Base-by-base conservation (phyloP, 768 basidiomycete genomes). In the Cyathus striatus region DNA sequence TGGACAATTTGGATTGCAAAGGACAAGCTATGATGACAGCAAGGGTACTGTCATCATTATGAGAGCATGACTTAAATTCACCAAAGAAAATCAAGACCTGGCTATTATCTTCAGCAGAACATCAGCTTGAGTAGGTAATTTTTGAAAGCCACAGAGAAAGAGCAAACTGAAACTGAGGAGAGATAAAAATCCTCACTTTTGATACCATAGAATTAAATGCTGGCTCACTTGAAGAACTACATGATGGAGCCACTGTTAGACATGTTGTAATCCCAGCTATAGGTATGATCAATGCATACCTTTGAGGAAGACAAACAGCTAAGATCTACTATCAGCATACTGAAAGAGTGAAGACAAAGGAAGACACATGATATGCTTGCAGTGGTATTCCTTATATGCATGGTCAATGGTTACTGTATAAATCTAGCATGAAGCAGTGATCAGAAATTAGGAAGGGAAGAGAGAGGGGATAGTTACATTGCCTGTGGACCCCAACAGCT, bases 401-500 rank as follows among this genome's bases (percentile, higher is more conserved):
- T 71, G 68, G 45, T 75, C 75, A 36, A 91, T 79, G 1, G 60
- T 64, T 14, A 91, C 81, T 0, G 80, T 86, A 59, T 93, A 86
- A 1, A 85, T 79, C 81, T 72, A 25, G n/a, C n/a, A n/a, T n/a
- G n/a, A 17, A 44, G 12, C 20, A 43, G 27, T 5, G 21, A 17
- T 34, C 26, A 44, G 24, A 47, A 25, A 13, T 13, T 13, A 35
- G 36, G 34, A 24, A 16, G 3, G 41, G 27, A 20, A 37, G 20
- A n/a, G n/a, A 30, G 30, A 6, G 20, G n/a, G 38, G 18, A 40
- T 3, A 63, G 70, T 23, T 32, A 86, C 85, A 60, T 90, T 90
- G 4, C 87, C 88, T 0, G 88, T 90, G 3, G 84, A 84, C 2
- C 90, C 90, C 16, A 90, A 67, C 18, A 89, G 80, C 35, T 74